Base-by-base conservation (phyloP, 2,329 filamentous ascomycete genomes). In the Zopfia rhizophila region DNA sequence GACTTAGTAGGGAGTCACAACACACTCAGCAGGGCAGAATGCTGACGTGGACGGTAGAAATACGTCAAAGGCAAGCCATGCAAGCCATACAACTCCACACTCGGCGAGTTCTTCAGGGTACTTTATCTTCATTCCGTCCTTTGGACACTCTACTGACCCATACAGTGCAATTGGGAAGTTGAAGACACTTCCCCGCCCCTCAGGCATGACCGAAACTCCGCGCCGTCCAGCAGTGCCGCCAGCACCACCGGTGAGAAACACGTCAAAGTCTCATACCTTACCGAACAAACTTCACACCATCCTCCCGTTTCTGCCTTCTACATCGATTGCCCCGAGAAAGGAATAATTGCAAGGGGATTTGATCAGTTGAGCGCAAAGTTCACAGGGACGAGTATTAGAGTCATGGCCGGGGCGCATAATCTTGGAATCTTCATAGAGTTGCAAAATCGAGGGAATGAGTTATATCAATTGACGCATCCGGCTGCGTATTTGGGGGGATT, bases 291-390 rank as follows among this genome's bases (percentile, higher is more conserved):
- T 7, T 97, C 91, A 6, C 94, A 99, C 65, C 94, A 99, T 73
- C 94, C 94, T 23, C 94, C 94, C 7, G 93, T 99, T 56, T 97
- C 93, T 59, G 94, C 94, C 11, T 99, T 96, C 73, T 93, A 90
- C 71, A 87, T 97, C 55, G 88, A 91, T 66, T 99, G 94, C 67
- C 91, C 92, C 1, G 89, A 95, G 58, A 92, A 91, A 68, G 94
- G 93, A 19, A 82, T 99, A 56, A 85, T 85, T 25, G 94, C 94
- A 12, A 83, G 88, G 47, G 94, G 94, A 1, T 99, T 93, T 67
- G 94, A 99, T 67, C 94, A 99, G 76, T 87, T 99, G 63, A 93
- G 89, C 59, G 94, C 94, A 66, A 97, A 97, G 73, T 99, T 99
- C 75, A 97, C 94, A 1, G 94, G 94, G 45, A 97, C 94, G 13